Evolutionary conservation across 1,284 basidiomycete genomes (phyloP).

Genomic region (Phenoliferia sp.): DNA sequence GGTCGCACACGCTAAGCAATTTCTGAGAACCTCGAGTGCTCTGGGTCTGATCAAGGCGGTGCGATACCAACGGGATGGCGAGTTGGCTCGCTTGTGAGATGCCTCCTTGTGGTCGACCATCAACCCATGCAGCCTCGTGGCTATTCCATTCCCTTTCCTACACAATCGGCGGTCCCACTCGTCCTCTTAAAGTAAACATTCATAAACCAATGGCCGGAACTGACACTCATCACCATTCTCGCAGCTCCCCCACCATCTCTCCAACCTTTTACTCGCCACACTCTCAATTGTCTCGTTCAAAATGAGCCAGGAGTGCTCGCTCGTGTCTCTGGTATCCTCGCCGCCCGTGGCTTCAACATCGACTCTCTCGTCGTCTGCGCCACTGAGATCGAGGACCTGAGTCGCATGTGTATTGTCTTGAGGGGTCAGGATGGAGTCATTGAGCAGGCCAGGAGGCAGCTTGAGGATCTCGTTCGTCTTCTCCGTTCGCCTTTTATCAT

Average conservation of each 20-base stretch:
- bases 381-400: constrained; percentile 94
- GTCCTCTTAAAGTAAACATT: no score
- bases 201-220: no score
- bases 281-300: constrained; percentile 97
- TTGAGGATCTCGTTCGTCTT: constrained; percentile 79
- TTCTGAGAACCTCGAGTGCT: no score
- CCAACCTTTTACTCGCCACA: constrained; percentile 58
- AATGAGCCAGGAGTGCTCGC: constrained; percentile 99
- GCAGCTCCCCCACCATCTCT: constrained; percentile 35
- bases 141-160: no score
- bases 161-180: no score
- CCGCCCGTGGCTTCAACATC: constrained; percentile 89
- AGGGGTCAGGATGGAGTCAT: constrained; percentile 96
- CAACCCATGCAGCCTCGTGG: no score
- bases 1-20: no score
- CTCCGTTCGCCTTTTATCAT: background rate
- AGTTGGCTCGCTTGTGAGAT: no score
- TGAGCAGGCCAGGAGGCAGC: constrained; percentile 88
- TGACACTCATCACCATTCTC: background rate
- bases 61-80: no score
- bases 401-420: constrained; percentile 96
- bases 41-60: no score
- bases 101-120: no score
- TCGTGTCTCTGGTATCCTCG: constrained; percentile 93
- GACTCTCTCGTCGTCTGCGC: constrained; percentile 98